Evolutionary conservation across 768 basidiomycete species (phyloP).

Genomic region (Suillus plorans): DNA sequence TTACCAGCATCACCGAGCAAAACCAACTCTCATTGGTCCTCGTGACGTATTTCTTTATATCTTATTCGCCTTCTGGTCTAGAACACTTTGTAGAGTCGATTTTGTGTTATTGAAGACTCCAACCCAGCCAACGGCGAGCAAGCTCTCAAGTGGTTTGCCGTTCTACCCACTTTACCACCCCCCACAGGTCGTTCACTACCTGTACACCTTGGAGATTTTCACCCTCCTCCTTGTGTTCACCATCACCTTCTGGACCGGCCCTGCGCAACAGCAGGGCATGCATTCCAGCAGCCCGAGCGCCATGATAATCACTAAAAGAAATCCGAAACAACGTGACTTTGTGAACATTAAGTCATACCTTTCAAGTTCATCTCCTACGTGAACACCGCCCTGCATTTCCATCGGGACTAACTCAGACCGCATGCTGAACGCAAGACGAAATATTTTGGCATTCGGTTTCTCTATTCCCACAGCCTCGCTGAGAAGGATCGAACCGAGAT

Average conservation of each 20-base stretch:
- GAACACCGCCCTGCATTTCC: conserved; percentile 45
- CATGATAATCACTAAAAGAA: conserved; percentile 59
- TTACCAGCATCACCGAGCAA: not conserved
- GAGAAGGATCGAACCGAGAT: conserved; percentile 56
- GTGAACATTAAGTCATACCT: conserved; percentile 42
- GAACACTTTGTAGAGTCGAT: not conserved
- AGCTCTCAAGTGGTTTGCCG: conserved; percentile 6
- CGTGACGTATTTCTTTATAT: not conserved
- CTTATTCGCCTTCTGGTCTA: not conserved
- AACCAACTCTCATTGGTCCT: not conserved
- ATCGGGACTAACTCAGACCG: not conserved
- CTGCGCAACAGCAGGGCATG: conserved; percentile 58
- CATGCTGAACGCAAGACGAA: conserved; percentile 41
- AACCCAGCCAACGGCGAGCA: not conserved
- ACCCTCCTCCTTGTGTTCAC: conserved; percentile 40
- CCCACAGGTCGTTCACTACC: conserved; percentile 37
- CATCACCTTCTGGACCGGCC: conserved; percentile 45
- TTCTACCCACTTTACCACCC: conserved; percentile 39
- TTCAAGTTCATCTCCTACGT: conserved; percentile 74
- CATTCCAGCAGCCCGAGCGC: conserved; percentile 56
- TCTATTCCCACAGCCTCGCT: conserved; percentile 70
- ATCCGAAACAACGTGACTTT: conserved; percentile 5
- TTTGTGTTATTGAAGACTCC: not conserved
- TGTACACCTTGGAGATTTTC: conserved; percentile 41
- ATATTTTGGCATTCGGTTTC: conserved; percentile 66